Percentiles rank a stretch among this genome's conserved stretches.
phyloP scores from a whole-genome alignment of 2,329 filamentous ascomycete genomes.

The Dactylellina sp. region DNA sequence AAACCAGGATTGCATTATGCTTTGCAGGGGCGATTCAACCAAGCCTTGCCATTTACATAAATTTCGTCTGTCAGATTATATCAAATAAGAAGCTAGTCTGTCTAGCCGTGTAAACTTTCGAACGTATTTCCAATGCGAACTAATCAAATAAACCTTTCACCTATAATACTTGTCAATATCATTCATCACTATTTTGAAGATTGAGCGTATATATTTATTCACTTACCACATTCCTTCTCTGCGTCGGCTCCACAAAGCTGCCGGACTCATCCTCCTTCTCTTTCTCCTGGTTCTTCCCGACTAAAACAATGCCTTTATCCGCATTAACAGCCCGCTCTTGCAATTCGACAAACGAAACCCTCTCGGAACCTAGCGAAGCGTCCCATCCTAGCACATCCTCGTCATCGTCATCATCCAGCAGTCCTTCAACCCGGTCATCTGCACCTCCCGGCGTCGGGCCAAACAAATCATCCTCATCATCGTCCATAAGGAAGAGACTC shows the following conservation, averaged over 20 bases:
- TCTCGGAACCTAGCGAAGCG: slow-evolving; percentile 44
- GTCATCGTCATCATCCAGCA: slow-evolving; percentile 50
- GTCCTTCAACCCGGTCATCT: slow-evolving; percentile 35
- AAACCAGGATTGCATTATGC: slow-evolving; percentile 21
- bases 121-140: neutral
- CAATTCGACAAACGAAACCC: slow-evolving; percentile 45
- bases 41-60: too few species aligned
- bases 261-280: slow-evolving; percentile 32
- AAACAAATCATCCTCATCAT: slow-evolving; percentile 51
- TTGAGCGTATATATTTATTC: neutral
- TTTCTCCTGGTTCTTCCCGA: slow-evolving; percentile 3
- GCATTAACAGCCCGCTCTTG: slow-evolving; percentile 50
- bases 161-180: slow-evolving; percentile 22
- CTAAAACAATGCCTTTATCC: slow-evolving; percentile 10
- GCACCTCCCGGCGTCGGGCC: slow-evolving; percentile 31
- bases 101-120: neutral
- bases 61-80: slow-evolving; percentile 1
- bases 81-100: neutral
- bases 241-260: slow-evolving; percentile 45
- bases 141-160: slow-evolving; percentile 54
- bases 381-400: slow-evolving; percentile 55
- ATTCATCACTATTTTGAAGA: neutral
- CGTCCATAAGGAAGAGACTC: slow-evolving; percentile 51
- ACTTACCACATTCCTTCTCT: slow-evolving; percentile 53
- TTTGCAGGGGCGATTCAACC: slow-evolving; percentile 32